Conservation (phyloP, 2,329 filamentous ascomycete species). For the Dothiorella sarmentorum region DNA sequence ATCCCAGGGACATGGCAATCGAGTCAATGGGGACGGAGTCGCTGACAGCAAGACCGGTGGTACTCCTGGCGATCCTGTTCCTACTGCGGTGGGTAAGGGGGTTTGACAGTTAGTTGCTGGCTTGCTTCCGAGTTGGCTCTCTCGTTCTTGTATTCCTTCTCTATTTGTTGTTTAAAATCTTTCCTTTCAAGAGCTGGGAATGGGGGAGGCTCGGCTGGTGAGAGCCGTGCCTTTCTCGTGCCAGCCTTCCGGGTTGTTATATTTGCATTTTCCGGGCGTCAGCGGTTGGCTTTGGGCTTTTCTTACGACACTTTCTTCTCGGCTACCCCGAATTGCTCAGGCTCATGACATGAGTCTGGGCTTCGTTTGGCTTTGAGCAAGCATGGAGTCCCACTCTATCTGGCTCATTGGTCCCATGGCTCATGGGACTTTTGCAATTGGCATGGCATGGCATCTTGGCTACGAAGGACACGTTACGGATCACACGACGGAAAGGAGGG, state of each 20-base stretch:
- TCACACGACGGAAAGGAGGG: background rate
- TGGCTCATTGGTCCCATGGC: background rate
- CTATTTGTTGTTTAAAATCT: background rate
- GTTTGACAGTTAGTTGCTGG: conserved; percentile 2
- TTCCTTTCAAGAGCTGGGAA: conserved; percentile 1
- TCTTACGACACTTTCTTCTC: background rate
- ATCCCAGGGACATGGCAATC: conserved; percentile 2
- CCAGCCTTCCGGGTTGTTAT: background rate
- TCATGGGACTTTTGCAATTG: background rate
- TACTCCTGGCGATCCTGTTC: background rate
- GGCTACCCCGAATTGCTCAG: background rate
- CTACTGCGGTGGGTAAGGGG: background rate
- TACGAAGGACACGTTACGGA: conserved; percentile 12
- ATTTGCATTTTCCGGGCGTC: conserved; percentile 2
- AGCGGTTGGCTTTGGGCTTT: background rate
- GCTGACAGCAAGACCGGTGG: background rate
- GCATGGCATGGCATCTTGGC: conserved; percentile 15
- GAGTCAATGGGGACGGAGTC: background rate
- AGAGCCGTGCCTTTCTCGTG: background rate
- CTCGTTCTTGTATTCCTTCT: conserved; percentile 3
- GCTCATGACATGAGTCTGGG: background rate
- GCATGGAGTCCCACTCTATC: background rate
- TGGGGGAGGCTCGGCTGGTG: background rate
- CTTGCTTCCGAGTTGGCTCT: background rate
- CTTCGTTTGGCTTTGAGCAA: background rate